Conservation (phyloP, 805 yeast species). For the Kazachstania martiniae region DNA sequence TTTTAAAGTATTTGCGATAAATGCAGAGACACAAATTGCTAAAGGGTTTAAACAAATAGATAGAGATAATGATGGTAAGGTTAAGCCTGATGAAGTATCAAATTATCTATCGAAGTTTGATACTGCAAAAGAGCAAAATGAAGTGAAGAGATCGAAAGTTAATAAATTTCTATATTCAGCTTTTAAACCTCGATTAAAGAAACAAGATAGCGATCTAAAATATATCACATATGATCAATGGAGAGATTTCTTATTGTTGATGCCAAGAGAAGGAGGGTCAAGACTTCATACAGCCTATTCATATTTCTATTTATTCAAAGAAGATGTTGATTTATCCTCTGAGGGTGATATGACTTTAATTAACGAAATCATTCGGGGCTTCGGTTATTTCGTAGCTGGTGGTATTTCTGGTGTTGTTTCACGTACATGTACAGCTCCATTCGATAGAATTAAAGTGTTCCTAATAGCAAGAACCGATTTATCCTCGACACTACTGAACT, state of each 20-base stretch:
- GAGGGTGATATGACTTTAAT: conserved; percentile 89
- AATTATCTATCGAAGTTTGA: conserved; percentile 51
- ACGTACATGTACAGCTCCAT: conserved; percentile 94
- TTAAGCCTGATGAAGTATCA: conserved; percentile 55
- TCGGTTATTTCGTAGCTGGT: conserved; percentile 89
- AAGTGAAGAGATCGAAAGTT: conserved; percentile 5
- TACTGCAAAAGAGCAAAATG: conserved; percentile 5
- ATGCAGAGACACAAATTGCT: conserved; percentile 62
- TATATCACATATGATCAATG: conserved; percentile 76
- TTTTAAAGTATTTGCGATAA: conserved; percentile 51
- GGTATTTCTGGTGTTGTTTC: conserved; percentile 94
- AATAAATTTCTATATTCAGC: conserved; percentile 25
- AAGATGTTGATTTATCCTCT: conserved; percentile 70
- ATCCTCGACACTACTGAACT: conserved; percentile 55
- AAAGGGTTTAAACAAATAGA: conserved; percentile 62
- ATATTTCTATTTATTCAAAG: conserved; percentile 46
- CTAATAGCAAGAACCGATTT: conserved; percentile 84
- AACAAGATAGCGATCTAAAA: conserved; percentile 37
- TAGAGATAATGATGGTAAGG: conserved; percentile 59
- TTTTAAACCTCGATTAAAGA: conserved; percentile 7
- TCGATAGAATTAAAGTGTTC: conserved; percentile 89
- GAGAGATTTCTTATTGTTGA: conserved; percentile 67
- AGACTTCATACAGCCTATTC: conserved; percentile 71
- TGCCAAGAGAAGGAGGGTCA: conserved; percentile 70
- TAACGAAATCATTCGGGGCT: conserved; percentile 67